Conservation (phyloP, 1,284 basidiomycete genomes). For the Coniferiporia weirii region DNA sequence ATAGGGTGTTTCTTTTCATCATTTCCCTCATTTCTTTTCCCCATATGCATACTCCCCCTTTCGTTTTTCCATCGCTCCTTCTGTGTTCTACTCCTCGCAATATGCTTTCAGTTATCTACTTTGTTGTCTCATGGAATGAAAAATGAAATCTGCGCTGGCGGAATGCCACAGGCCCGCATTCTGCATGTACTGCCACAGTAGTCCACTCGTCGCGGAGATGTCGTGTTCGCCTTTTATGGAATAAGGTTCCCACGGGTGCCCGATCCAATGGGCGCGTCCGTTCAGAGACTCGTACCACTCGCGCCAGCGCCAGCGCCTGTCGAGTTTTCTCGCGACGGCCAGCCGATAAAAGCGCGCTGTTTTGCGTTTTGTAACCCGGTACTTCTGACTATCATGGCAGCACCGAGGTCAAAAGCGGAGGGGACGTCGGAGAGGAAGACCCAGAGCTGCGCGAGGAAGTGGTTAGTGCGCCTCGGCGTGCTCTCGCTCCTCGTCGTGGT, state of each 20-base stretch:
- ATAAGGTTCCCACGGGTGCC: background rate
- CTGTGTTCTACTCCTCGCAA: background rate
- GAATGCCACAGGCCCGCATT: no score
- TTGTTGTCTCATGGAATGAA: slow-evolving; percentile 1
- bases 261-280: background rate
- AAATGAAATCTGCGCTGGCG: background rate
- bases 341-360: background rate
- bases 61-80: background rate
- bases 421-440: background rate
- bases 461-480: slow-evolving; percentile 40
- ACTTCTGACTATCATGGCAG: background rate
- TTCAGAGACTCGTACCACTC: background rate
- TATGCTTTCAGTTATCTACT: background rate
- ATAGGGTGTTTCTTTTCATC: background rate
- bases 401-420: background rate
- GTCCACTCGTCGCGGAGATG: background rate
- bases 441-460: slow-evolving; percentile 29
- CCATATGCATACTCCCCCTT: background rate
- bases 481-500: slow-evolving; percentile 37
- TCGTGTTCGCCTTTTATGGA: no score
- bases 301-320: background rate
- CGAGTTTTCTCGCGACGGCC: background rate
- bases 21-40: background rate
- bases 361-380: background rate
- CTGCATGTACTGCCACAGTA: background rate